Conservation (phyloP, 495 filamentous ascomycete genomes). For the Glarea lozoyensis region DNA sequence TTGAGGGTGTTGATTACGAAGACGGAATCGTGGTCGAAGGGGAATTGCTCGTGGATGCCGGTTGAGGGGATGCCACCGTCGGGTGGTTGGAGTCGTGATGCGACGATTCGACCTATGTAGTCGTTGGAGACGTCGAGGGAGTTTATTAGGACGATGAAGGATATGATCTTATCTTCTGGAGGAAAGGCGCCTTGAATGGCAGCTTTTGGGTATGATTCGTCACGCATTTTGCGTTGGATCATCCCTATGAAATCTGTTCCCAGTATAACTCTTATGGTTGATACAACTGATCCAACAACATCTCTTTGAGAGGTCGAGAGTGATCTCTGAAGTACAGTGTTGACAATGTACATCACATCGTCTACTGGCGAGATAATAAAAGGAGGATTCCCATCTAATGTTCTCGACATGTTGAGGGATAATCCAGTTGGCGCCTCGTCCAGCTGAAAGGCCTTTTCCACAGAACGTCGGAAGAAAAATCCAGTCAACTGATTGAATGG, state of each 20-base stretch:
- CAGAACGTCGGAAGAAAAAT: constrained; percentile 92
- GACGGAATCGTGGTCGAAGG: constrained; percentile 62
- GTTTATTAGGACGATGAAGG: constrained; percentile 89
- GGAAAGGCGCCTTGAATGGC: constrained; percentile 67
- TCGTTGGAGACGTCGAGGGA: constrained; percentile 85
- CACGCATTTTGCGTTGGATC: constrained; percentile 95
- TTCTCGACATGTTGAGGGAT: constrained; percentile 58
- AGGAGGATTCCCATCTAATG: constrained; percentile 65
- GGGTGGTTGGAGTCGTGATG: constrained; percentile 40
- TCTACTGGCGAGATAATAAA: constrained; percentile 94
- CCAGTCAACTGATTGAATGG: constrained; percentile 85
- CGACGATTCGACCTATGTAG: constrained; percentile 80
- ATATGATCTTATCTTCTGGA: constrained; percentile 71
- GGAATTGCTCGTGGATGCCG: constrained; percentile 58
- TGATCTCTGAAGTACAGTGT: constrained; percentile 77
- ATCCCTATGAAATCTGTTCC: constrained; percentile 91
- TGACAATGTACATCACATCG: constrained; percentile 98
- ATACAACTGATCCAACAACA: constrained; percentile 67
- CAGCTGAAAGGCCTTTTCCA: constrained; percentile 97
- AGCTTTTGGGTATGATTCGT: constrained; percentile 80
- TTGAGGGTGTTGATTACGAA: constrained; percentile 59
- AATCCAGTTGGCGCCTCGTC: constrained; percentile 84
- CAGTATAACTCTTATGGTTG: constrained; percentile 75
- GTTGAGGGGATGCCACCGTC: constrained; percentile 11
- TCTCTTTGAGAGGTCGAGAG: constrained; percentile 73